Evolutionary conservation across 306 rosid species (phyloP), one percentile per base, ranked within the genome.

Genomic region (Acacia acuminata): DNA sequence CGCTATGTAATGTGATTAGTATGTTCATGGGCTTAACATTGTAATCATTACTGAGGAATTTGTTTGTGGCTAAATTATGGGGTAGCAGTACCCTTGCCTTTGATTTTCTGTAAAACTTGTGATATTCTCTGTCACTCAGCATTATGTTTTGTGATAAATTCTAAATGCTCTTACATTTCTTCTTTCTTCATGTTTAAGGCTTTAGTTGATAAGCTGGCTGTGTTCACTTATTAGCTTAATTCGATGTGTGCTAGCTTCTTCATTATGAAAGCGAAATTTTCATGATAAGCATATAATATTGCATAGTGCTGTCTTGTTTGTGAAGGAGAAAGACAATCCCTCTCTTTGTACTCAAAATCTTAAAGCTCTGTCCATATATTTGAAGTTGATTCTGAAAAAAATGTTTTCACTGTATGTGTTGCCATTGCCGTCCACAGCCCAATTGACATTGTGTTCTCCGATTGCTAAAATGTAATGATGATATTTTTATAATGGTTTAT

Each of bases 341-440:
- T 81, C 50, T 4, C 47, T 22, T 51, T 77, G 48, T 53, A 43
- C 51, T 76, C 88, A 47, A 87, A 69, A 78, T 50, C 3, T 27
- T 50, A 10, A 30, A 22, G 42, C 79, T 53, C 51, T 77, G 43
- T 66, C 27, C 2, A 56, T 14, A 3, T 38, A 11, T 16, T 48
- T 10, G 19, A 48, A 48, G 53, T 3, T 2, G 1, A 14, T 48
- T 48, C 53, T 48, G 7, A 47, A 51, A 51, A 51, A 16, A 16
- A 4, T 16, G 8, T 51, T 51, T 51, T 5, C 58, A 8, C 7
- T 51, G 58, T 5, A 51, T 51, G 58, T 51, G 58, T 5, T 51
- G 38, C 42, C 79, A 76, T 76, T 58, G 25, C 4, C 4, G n/a
- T 8, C 79, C 56, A 40, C 68, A 36, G 55, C 16, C 12, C 12